Percentiles rank a stretch among this genome's conserved stretches.
phyloP scores from a whole-genome alignment of 116 monocot genomes.

The Iris pallida region DNA sequence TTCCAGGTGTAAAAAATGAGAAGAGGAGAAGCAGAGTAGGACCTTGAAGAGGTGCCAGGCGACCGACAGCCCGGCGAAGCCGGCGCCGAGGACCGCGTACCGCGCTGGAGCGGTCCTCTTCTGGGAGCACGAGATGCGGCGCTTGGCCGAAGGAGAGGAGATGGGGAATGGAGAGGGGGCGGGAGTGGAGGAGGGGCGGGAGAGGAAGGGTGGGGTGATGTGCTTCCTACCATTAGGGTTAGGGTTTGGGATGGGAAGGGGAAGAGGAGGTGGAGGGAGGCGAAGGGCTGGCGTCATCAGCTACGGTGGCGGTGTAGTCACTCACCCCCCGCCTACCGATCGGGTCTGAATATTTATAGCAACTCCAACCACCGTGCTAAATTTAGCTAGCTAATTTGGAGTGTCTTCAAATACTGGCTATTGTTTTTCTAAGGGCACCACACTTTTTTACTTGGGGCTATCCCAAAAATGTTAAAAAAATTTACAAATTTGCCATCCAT shows the following conservation, averaged over 20 bases:
- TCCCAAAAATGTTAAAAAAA: too few species aligned
- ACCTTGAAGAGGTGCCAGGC: conserved; percentile 93
- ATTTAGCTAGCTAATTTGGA: too few species aligned
- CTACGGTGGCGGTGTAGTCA: too few species aligned
- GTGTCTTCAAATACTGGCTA: too few species aligned
- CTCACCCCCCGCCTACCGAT: too few species aligned
- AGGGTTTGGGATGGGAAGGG: conserved; percentile 4
- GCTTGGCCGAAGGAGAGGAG: not conserved
- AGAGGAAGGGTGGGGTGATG: not conserved
- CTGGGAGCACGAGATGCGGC: not conserved
- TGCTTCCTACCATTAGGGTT: conserved; percentile 6
- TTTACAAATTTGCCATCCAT: too few species aligned
- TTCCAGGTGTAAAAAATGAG: not conserved
- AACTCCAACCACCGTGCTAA: too few species aligned
- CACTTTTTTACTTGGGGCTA: too few species aligned
- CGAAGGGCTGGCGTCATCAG: conserved; percentile 4
- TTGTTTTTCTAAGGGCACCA: too few species aligned
- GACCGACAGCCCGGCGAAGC: conserved; percentile 88
- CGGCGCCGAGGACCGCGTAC: conserved; percentile 96
- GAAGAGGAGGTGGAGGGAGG: not conserved
- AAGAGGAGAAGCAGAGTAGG: not conserved
- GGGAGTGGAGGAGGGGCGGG: too few species aligned
- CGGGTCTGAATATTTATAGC: too few species aligned
- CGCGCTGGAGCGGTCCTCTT: not conserved
- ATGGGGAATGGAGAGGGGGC: too few species aligned